These are phyloP conservation scores for Agaricus blazei DNA, from an alignment of 768 basidiomycete species.

Conservation along the genomic window DNA sequence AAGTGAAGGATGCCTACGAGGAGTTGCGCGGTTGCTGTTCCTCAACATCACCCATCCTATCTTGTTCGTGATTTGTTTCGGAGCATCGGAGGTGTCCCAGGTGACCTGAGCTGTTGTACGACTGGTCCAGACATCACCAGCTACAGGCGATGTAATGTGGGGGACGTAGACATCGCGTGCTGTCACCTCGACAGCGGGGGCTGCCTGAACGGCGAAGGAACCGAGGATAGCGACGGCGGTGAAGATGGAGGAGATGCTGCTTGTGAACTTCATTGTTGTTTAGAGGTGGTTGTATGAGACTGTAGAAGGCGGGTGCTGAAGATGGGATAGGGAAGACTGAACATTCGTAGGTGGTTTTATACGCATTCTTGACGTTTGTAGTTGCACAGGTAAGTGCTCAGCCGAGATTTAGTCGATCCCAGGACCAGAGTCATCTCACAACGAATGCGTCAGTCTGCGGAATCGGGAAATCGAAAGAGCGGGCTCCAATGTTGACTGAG, in stretches of 20 bases:
- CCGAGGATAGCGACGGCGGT: constrained; percentile 11
- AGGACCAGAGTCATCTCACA: no score
- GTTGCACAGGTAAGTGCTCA: no score
- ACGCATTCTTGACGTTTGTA: no score
- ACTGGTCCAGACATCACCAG: constrained; percentile 33
- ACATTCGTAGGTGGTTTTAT: no score
- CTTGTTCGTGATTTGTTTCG: constrained; percentile 43
- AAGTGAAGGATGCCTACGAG: constrained; percentile 16
- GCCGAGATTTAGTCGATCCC: no score
- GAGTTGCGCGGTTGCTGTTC: constrained; percentile 23
- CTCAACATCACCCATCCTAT: constrained; percentile 38
- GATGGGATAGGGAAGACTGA: no score
- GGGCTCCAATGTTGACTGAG: no score
- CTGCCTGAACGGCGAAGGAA: constrained; percentile 16
- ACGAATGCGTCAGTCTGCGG: no score
- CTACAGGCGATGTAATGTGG: constrained; percentile 30
- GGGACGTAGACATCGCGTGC: constrained; percentile 48
- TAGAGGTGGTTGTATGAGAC: background rate
- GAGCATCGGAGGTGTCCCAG: constrained; percentile 40
- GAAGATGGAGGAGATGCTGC: background rate
- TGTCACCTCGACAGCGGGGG: constrained; percentile 16
- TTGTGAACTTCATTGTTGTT: constrained; percentile 6
- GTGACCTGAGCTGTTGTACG: constrained; percentile 35
- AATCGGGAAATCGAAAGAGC: no score
- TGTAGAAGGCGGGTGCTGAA: background rate